Evolutionary conservation across 1,284 basidiomycete genomes (phyloP).

Genomic region (Cryptococcus wingfieldii): DNA sequence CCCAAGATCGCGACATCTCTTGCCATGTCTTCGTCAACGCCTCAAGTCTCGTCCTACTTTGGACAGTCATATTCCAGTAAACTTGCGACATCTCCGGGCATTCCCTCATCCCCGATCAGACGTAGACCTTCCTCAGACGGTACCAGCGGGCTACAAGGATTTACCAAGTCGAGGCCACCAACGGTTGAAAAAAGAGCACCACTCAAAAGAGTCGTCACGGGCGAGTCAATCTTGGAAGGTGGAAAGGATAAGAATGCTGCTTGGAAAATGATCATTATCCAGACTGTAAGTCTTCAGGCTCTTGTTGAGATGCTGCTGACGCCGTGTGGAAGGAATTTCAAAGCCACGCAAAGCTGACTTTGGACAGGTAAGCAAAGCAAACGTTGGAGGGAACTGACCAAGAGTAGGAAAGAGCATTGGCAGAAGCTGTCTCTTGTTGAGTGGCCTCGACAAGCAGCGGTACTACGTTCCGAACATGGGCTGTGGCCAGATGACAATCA

Average conservation of each 20-base stretch:
- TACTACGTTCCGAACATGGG: conserved; percentile 59
- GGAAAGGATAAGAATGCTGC: conserved; percentile 48
- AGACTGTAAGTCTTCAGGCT: conserved; percentile 25
- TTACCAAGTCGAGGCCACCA: conserved; percentile 16
- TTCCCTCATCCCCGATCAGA: conserved; percentile 9
- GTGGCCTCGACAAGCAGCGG: conserved; percentile 43
- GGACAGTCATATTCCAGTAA: conserved; percentile 25
- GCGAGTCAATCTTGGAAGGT: conserved; percentile 41
- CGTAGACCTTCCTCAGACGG: conserved; percentile 30
- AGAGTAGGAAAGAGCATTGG: conserved; percentile 46
- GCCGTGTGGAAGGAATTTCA: conserved; percentile 28
- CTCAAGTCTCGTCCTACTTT: conserved; percentile 27
- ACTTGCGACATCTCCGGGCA: conserved; percentile 23
- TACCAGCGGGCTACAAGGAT: conserved; percentile 8
- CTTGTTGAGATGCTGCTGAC: not conserved
- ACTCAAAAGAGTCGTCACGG: conserved; percentile 41
- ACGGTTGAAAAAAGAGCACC: conserved; percentile 28
- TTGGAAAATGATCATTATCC: conserved; percentile 48
- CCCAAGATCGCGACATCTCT: conserved; percentile 19
- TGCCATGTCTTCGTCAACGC: conserved; percentile 21
- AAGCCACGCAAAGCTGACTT: conserved; percentile 37
- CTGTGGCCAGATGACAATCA: conserved; percentile 64
- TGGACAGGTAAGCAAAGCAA: conserved; percentile 30
- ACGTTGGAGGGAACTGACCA: conserved; percentile 5
- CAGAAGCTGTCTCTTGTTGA: conserved; percentile 39